phyloP scores from a whole-genome alignment of 2,329 filamentous ascomycete genomes.

The Penicillium sclerotiorum region DNA sequence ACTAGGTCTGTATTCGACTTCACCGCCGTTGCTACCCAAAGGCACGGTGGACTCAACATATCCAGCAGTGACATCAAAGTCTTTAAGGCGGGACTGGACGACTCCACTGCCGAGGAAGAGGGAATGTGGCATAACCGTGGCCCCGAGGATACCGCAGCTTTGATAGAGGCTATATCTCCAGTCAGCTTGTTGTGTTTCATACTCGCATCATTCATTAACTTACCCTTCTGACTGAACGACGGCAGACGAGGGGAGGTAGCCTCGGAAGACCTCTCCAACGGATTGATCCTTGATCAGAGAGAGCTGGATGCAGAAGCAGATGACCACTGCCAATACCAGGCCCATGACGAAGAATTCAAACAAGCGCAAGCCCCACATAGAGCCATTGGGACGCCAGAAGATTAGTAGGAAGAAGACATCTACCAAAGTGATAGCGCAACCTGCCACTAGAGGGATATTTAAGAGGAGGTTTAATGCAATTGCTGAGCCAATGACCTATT shows the following conservation, averaged over 20 bases:
- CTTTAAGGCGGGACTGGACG: constrained; percentile 56
- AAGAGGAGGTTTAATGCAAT: constrained; percentile 59
- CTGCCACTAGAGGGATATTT: constrained; percentile 57
- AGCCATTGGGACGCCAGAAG: constrained; percentile 57
- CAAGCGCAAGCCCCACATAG: constrained; percentile 54
- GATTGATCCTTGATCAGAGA: constrained; percentile 54
- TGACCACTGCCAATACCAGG: constrained; percentile 58
- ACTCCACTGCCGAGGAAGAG: constrained; percentile 61
- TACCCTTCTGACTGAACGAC: constrained; percentile 56
- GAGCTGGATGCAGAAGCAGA: constrained; percentile 61
- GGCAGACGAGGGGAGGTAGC: constrained; percentile 58
- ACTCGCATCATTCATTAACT: constrained; percentile 10
- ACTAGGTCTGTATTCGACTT: constrained; percentile 69
- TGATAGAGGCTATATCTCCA: constrained; percentile 52
- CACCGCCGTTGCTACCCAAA: constrained; percentile 45
- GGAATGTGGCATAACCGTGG: constrained; percentile 63
- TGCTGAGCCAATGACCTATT: constrained; percentile 59
- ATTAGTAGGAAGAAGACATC: constrained; percentile 60
- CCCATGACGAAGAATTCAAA: constrained; percentile 60
- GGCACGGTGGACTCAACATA: constrained; percentile 35
- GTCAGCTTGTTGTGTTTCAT: not conserved
- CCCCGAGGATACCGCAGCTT: constrained; percentile 56
- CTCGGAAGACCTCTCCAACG: constrained; percentile 56
- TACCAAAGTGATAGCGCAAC: constrained; percentile 59
- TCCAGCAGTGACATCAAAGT: constrained; percentile 49